Conservation (phyloP, 1,139 yeast genomes). For the Suhomyces panamericanus region DNA sequence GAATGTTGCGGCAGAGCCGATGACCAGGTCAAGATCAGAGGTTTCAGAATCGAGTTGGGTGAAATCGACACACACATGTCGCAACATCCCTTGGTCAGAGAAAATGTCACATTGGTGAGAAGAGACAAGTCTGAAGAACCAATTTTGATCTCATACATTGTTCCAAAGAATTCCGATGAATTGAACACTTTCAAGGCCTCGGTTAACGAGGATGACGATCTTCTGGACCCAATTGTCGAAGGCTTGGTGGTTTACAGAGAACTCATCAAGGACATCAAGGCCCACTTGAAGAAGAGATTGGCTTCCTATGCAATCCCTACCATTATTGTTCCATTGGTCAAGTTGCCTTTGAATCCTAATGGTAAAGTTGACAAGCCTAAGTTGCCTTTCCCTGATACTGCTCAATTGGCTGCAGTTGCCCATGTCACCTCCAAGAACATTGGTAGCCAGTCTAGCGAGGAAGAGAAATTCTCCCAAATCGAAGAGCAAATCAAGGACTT, state of each 20-base stretch:
- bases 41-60: constrained; percentile 96
- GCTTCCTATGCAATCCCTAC: constrained; percentile 95
- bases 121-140: constrained; percentile 93
- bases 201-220: constrained; percentile 27
- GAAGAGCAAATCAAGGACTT: constrained; percentile 73
- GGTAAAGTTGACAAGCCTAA: constrained; percentile 98
- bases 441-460: constrained; percentile 41
- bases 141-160: constrained; percentile 85
- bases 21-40: constrained; percentile 97
- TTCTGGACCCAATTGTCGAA: constrained; percentile 66
- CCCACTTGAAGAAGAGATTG: constrained; percentile 79
- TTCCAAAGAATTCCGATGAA: constrained; percentile 70
- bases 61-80: constrained; percentile 97
- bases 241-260: constrained; percentile 78
- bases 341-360: constrained; percentile 92
- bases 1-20: constrained; percentile 99
- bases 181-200: constrained; percentile 52
- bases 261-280: constrained; percentile 77
- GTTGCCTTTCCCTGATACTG: constrained; percentile 90
- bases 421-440: constrained; percentile 27
- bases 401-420: constrained; percentile 74
- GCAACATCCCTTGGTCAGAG: constrained; percentile 88
- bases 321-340: constrained; percentile 79
- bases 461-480: constrained; percentile 53
- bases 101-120: constrained; percentile 88